phyloP scores from a whole-genome alignment of 2,329 filamentous ascomycete species.

The Beauveria sp. region DNA sequence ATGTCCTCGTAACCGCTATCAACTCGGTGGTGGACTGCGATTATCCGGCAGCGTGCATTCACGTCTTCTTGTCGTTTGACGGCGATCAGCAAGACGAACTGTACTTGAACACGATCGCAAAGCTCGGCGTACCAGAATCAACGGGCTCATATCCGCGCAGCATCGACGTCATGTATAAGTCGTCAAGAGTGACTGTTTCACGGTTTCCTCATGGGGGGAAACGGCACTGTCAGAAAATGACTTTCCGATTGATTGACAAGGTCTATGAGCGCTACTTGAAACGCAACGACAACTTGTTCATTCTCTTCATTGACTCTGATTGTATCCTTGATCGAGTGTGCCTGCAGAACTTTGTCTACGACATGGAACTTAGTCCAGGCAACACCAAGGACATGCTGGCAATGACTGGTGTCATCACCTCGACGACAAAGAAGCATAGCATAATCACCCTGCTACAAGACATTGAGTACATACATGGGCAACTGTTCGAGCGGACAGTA shows the following conservation, averaged over 20 bases:
- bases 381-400: conserved; percentile 90
- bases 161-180: conserved; percentile 81
- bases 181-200: conserved; percentile 80
- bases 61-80: conserved; percentile 93
- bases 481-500: conserved; percentile 90
- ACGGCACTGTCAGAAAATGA: conserved; percentile 85
- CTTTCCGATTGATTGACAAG: conserved; percentile 87
- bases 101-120: conserved; percentile 78
- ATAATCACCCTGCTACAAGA: conserved; percentile 90
- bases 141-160: conserved; percentile 76
- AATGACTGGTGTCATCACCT: conserved; percentile 96
- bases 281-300: conserved; percentile 84
- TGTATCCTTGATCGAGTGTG: conserved; percentile 89
- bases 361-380: conserved; percentile 95
- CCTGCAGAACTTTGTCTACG: conserved; percentile 95
- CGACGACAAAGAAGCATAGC: conserved; percentile 80
- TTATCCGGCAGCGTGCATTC: conserved; percentile 85
- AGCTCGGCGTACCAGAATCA: conserved; percentile 71
- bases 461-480: conserved; percentile 96
- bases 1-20: conserved; percentile 74
- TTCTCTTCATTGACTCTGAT: conserved; percentile 95
- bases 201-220: conserved; percentile 92
- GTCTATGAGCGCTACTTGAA: conserved; percentile 83
- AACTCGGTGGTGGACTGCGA: conserved; percentile 91
- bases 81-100: conserved; percentile 83